phyloP scores from a whole-genome alignment of 306 rosid species.

The Rosa chinensis region DNA sequence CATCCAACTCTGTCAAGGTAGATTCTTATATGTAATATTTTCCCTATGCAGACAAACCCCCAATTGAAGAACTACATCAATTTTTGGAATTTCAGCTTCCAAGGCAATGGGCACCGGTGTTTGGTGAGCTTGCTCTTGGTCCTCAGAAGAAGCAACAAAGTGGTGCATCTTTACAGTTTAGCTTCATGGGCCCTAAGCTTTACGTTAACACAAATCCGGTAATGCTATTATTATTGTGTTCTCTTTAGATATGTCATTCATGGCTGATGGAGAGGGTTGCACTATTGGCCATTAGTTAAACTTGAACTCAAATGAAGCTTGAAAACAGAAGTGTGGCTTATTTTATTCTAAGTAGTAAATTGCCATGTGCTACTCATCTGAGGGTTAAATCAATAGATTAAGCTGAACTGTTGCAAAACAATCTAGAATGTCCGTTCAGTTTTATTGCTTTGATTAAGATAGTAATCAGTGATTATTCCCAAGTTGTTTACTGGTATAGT shows the following conservation, averaged over 20 bases:
- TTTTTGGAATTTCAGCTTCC: slow-evolving; percentile 86
- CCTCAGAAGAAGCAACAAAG: slow-evolving; percentile 62
- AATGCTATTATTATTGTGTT: slow-evolving; percentile 30
- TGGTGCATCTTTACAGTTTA: slow-evolving; percentile 70
- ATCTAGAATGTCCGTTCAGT: too few relatives aligned
- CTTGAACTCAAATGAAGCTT: slow-evolving; percentile 3
- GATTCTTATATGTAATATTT: not conserved
- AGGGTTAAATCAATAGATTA: too few relatives aligned
- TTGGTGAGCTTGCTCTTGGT: slow-evolving; percentile 85
- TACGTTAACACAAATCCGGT: slow-evolving; percentile 72
- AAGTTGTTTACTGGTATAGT: too few relatives aligned
- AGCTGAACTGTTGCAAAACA: too few relatives aligned
- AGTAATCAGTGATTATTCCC: too few relatives aligned
- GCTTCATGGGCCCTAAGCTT: slow-evolving; percentile 93
- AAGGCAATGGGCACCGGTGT: slow-evolving; percentile 83
- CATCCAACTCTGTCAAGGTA: not conserved
- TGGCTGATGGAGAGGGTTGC: not conserved
- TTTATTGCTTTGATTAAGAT: too few relatives aligned
- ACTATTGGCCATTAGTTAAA: not conserved
- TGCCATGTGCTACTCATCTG: too few relatives aligned
- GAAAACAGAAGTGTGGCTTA: not conserved
- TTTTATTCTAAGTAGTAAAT: too few relatives aligned
- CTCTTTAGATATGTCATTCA: not conserved
- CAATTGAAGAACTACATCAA: slow-evolving; percentile 65
- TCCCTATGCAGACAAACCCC: slow-evolving; percentile 60